These are phyloP conservation scores for Aspergillus hiratsukae DNA, from an alignment of 2,329 filamentous ascomycete genomes.

Conservation along the genomic window DNA sequence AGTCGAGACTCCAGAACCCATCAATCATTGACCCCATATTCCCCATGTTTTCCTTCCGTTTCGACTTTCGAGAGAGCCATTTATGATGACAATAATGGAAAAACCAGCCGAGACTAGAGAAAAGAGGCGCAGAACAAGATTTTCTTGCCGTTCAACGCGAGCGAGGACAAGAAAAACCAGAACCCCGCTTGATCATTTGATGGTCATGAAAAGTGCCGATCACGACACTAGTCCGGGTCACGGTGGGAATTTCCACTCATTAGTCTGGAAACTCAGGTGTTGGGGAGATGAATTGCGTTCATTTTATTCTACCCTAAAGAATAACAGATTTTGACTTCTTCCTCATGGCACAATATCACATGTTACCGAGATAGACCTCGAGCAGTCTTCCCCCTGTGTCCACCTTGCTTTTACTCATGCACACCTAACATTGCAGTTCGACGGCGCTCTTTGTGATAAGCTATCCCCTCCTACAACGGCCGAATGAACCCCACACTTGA, in stretches of 20 bases:
- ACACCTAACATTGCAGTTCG: not conserved
- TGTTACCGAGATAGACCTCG: slow-evolving; percentile 13
- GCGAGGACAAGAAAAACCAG: not conserved
- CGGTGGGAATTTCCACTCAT: too few species aligned
- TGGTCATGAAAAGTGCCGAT: not conserved
- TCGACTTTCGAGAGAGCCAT: not conserved
- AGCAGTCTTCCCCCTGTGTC: too few species aligned
- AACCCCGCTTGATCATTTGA: not conserved
- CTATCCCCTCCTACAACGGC: not conserved
- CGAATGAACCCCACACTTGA: not conserved
- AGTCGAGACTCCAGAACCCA: not conserved
- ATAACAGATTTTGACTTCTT: too few species aligned
- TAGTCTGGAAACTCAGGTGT: too few species aligned
- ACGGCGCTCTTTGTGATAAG: not conserved
- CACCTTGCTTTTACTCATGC: too few species aligned
- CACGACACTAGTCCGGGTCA: not conserved
- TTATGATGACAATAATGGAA: not conserved
- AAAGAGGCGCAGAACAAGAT: not conserved
- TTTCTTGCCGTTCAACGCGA: not conserved
- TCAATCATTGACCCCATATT: not conserved
- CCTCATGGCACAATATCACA: slow-evolving; percentile 9
- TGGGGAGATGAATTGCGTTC: too few species aligned
- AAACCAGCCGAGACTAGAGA: not conserved
- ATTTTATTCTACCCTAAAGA: not conserved
- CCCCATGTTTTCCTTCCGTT: not conserved